Conservation (phyloP, 78 protist species). For the Dictyostelium capitatum region DNA sequence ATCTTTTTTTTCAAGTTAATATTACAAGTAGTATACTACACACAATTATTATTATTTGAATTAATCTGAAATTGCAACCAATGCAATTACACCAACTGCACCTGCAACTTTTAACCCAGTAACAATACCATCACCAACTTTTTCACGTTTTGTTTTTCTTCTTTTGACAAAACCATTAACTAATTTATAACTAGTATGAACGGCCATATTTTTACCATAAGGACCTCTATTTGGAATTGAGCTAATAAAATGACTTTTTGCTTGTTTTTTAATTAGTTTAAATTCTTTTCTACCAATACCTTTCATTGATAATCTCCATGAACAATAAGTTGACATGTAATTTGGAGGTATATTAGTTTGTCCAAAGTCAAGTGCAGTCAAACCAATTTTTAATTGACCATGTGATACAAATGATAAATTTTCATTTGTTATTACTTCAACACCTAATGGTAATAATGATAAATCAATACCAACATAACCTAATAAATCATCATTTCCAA, state of each 20-base stretch:
- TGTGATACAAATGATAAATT: conserved; percentile 31
- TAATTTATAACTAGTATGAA: conserved; percentile 7
- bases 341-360: conserved; percentile 12
- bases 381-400: conserved; percentile 21
- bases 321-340: neutral
- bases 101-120: conserved; percentile 1
- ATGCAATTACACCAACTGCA: neutral
- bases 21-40: too few species aligned
- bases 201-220: conserved; percentile 23
- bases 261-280: neutral
- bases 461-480: conserved; percentile 55
- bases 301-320: neutral
- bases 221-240: neutral
- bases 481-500: conserved; percentile 33
- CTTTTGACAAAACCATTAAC: conserved; percentile 60
- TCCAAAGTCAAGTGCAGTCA: conserved; percentile 63
- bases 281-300: neutral
- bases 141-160: conserved; percentile 11
- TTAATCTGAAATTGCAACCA: neutral
- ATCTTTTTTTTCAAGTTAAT: too few species aligned
- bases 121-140: neutral
- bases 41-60: too few species aligned
- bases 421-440: conserved; percentile 16
- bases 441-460: conserved; percentile 32
- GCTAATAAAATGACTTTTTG: neutral